These are phyloP conservation scores for Epichloe glyceriae DNA, from an alignment of 2,329 filamentous ascomycete species.

Conservation along the genomic window DNA sequence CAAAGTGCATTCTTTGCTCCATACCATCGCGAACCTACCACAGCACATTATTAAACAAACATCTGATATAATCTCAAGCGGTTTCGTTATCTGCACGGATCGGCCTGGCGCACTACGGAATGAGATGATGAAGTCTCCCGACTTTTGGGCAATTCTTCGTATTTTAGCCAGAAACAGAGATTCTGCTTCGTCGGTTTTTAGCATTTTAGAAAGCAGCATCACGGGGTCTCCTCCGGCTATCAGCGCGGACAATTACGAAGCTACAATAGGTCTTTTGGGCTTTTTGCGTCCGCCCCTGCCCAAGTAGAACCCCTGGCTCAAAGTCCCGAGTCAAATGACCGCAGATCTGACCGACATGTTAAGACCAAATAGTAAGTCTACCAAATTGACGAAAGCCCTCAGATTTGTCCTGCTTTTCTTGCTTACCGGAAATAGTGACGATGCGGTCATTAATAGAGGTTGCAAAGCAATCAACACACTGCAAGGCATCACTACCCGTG, in stretches of 20 bases:
- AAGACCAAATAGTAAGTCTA: conserved; percentile 16
- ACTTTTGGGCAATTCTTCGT: conserved; percentile 89
- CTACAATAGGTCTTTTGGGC: conserved; percentile 70
- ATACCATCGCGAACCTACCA: conserved; percentile 79
- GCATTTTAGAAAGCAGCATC: conserved; percentile 69
- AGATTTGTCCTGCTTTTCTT: not conserved
- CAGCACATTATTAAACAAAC: conserved; percentile 65
- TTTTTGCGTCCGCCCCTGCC: conserved; percentile 72
- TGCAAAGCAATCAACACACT: conserved; percentile 72
- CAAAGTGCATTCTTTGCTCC: conserved; percentile 79
- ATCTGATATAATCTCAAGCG: conserved; percentile 62
- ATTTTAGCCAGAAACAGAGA: conserved; percentile 56
- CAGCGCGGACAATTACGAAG: conserved; percentile 91
- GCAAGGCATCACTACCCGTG: conserved; percentile 67
- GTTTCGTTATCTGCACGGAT: conserved; percentile 67
- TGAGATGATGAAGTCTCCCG: conserved; percentile 89
- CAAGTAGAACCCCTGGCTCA: conserved; percentile 60
- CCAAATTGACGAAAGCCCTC: not conserved
- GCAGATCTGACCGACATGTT: conserved; percentile 18
- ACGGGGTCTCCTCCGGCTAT: conserved; percentile 67
- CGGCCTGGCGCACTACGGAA: conserved; percentile 67
- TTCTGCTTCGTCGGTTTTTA: conserved; percentile 67
- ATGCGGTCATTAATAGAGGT: conserved; percentile 57
- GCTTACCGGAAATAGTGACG: conserved; percentile 12
- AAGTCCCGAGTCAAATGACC: conserved; percentile 40